Evolutionary conservation across 352 stramenopile genomes (phyloP).

Genomic region (Thalassiosira mediterranea): DNA sequence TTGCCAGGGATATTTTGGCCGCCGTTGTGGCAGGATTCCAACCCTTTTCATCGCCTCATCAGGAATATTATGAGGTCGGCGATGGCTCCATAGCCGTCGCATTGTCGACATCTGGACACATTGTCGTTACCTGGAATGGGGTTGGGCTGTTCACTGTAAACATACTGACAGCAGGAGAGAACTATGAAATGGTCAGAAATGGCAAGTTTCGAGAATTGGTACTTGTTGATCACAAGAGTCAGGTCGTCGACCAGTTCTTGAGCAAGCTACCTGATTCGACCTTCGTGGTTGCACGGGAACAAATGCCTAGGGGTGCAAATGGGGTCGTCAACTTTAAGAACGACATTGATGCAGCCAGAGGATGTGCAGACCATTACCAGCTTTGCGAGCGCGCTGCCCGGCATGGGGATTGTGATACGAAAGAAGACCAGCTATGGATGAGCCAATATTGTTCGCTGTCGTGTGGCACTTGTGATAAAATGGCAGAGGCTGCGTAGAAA

Average conservation of each 20-base stretch:
- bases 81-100: slow-evolving; percentile 41
- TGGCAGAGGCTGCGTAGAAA: no score
- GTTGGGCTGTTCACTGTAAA: slow-evolving; percentile 41
- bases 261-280: slow-evolving; percentile 39
- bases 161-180: slow-evolving; percentile 43
- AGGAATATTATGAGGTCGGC: slow-evolving; percentile 50
- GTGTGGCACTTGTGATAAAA: slow-evolving; percentile 51
- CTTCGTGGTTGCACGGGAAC: slow-evolving; percentile 37
- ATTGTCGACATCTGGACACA: slow-evolving; percentile 29
- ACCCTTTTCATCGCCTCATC: slow-evolving; percentile 31
- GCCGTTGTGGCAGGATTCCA: slow-evolving; percentile 29
- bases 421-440: slow-evolving; percentile 46
- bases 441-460: slow-evolving; percentile 45
- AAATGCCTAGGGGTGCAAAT: slow-evolving; percentile 54
- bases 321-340: slow-evolving; percentile 57
- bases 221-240: slow-evolving; percentile 32
- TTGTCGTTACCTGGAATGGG: slow-evolving; percentile 53
- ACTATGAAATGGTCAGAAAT: slow-evolving; percentile 34
- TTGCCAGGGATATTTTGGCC: slow-evolving; percentile 40
- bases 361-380: slow-evolving; percentile 95
- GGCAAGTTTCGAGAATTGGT: slow-evolving; percentile 39
- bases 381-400: slow-evolving; percentile 90
- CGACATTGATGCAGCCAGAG: slow-evolving; percentile 49
- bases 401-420: slow-evolving; percentile 46
- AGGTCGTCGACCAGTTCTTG: slow-evolving; percentile 48